Base-by-base conservation (phyloP, 2,329 filamentous ascomycete genomes). In the Colletotrichum liaoningense region DNA sequence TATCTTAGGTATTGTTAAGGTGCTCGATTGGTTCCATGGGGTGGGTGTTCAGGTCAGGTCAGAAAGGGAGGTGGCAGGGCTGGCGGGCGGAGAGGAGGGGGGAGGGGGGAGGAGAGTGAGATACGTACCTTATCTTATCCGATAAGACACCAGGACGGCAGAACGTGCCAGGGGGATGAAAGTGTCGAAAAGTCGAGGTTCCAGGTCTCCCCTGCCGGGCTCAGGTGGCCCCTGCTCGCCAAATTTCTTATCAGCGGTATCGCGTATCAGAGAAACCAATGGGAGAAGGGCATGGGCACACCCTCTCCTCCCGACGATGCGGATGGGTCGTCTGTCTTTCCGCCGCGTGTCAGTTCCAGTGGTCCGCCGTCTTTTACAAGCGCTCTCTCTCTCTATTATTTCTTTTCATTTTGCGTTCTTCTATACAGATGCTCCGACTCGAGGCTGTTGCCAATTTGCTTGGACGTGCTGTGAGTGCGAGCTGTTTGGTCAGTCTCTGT, bases 191-290 rank as follows among this genome's bases (percentile, higher is more conserved):
- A 68, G 57, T 56, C 68, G 42, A 49, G 63, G 56, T 19, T 66
- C 35, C 68, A 49, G 63, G 56, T 19, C 26, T 66, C 35, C 68
- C 68, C 58, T 67, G 63, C 33, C 63, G 19, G 26, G 38, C 54
- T 56, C 59, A 8, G 14, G 33, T 65, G 54, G 54, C n/a, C 67
- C 67, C 60, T 65, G 66, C 55, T 49, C 33, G 46, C 52, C 28
- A 56, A 62, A 52, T 66, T 19, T 70, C 67, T 66, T 73, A 73
- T 73, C 67, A 70, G 60, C 14, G 30, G 19, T 56, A 49, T 66
- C 67, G 19, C 22, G 38, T 62, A 54, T 71, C 56, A 56, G 22
- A 6, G 35, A 35, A 46, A 28, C 67, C 71, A 73, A 49, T 73
- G 26, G 66, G 67, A 49, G 42, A 28, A 19, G 16, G 24, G 60